Evolutionary conservation across 1,284 basidiomycete species (phyloP).

Genomic region (Omphalotus olearius): DNA sequence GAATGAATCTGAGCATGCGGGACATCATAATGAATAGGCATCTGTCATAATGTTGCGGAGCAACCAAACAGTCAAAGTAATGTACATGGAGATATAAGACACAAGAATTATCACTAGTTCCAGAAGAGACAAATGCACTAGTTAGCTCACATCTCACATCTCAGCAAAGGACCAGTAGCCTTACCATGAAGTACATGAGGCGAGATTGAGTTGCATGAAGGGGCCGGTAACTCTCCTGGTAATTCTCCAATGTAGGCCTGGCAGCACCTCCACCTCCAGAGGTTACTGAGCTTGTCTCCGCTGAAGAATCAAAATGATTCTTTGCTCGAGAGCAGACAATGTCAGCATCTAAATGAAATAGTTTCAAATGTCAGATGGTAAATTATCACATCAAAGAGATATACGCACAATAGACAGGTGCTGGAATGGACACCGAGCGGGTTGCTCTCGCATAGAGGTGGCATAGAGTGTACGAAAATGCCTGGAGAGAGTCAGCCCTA

Average conservation of each 20-base stretch:
- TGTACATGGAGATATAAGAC: no score
- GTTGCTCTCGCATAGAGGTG: conserved; percentile 54
- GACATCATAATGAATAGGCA: no score
- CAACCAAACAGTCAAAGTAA: no score
- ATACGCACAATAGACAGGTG: conserved; percentile 48
- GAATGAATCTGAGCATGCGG: no score
- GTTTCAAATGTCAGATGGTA: not conserved
- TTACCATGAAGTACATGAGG: conserved; percentile 5
- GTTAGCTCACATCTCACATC: no score
- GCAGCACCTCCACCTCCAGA: conserved; percentile 17
- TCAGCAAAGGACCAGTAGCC: no score
- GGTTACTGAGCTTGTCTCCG: conserved; percentile 22
- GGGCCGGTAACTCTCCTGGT: conserved; percentile 23
- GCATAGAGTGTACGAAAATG: conserved; percentile 48
- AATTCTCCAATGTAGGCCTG: conserved; percentile 22
- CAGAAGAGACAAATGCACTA: no score
- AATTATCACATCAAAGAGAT: not conserved
- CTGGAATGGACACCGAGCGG: conserved; percentile 53
- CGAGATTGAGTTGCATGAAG: conserved; percentile 24
- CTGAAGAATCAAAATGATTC: conserved; percentile 32
- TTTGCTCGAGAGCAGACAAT: conserved; percentile 38
- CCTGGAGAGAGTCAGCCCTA: conserved; percentile 40
- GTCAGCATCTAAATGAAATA: conserved; percentile 28
- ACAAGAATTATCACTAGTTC: no score
- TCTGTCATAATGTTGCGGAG: no score